Percentiles rank a stretch among this genome's conserved stretches.
Evolutionary conservation across 2,329 filamentous ascomycete species (phyloP).

Genomic region (Mariannaea elegans): DNA sequence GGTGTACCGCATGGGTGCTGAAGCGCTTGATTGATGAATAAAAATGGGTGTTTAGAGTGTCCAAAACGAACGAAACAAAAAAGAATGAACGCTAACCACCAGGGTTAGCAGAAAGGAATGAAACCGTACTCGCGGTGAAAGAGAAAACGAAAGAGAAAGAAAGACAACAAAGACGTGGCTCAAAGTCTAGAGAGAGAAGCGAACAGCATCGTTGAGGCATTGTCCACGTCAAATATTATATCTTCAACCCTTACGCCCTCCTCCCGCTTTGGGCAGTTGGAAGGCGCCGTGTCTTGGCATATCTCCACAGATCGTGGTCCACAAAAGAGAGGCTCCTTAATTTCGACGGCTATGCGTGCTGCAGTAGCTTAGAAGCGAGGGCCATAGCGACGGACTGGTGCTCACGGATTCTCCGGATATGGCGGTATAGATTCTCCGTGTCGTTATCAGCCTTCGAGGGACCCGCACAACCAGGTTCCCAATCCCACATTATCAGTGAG

Average conservation of each 20-base stretch:
- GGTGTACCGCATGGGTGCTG: slow-evolving; percentile 25
- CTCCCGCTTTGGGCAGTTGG: no score
- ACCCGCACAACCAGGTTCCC: slow-evolving; percentile 16
- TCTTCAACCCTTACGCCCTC: neutral
- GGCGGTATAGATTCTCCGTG: slow-evolving; percentile 7
- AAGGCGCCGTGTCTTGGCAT: neutral
- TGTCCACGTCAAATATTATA: neutral
- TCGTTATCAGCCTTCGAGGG: neutral
- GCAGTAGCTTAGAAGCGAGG: slow-evolving; percentile 6
- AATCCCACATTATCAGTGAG: neutral
- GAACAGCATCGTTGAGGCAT: neutral
- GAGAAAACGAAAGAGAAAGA: no score
- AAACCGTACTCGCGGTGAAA: no score
- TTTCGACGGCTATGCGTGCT: slow-evolving; percentile 21
- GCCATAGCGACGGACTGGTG: neutral
- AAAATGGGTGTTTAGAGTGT: no score
- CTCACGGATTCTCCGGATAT: slow-evolving; percentile 7
- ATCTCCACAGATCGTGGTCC: slow-evolving; percentile 1
- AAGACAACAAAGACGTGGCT: no score
- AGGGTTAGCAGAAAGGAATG: no score
- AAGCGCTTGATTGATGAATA: no score
- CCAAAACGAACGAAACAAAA: no score
- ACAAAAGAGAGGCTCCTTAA: slow-evolving; percentile 25
- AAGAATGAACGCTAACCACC: no score
- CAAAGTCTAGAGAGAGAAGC: neutral